Evolutionary conservation across 1,284 basidiomycete species (phyloP), one percentile per base, ranked within the genome.

Genomic region (Bondarzewia mesenterica): DNA sequence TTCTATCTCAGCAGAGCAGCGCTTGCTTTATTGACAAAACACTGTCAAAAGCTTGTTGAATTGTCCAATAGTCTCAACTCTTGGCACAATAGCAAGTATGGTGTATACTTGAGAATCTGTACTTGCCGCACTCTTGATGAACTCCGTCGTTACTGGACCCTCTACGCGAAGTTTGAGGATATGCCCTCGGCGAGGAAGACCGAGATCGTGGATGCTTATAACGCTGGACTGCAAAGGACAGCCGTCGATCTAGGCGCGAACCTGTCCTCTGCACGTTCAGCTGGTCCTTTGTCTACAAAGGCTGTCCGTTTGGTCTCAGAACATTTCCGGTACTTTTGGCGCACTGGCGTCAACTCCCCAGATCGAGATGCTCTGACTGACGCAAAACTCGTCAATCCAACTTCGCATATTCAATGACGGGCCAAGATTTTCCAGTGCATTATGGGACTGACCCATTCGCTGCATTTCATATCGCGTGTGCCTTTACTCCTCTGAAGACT

Each of bases 51-150:
- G 48, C 70, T 83, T 14, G 47, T 67, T 15, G 54, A 62, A 1
- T 41, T 65, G 14, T 67, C 73, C 0, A 44, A 52, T 20, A 60
- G 65, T 48, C 25, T 74, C 15, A 58, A 68, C 14, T 55, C 61
- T 1, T 82, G 80, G 80, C 59, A 63, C 12, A 8, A 12, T n/a
- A 70, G 67, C 2, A 62, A 62, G 2, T 80, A 78, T 49, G 65
- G 67, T 1, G 35, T 47, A 7, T 64, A 67, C 53, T 44, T 77
- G 25, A 57, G 59, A n/a, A 56, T 72, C 7, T 67, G 67, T 41
- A 68, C 65, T 15, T 52, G 55, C 7, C 54, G 67, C 21, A 74
- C 78, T 0, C 57, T 79, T 5, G 32, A 52, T 0, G 69, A 74
- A 48, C 50, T 78, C 3, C 68, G 63, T 15, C 64, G 65, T 0